phyloP scores from a whole-genome alignment of 257 asterid genomes.

The Fraxinus americana region DNA sequence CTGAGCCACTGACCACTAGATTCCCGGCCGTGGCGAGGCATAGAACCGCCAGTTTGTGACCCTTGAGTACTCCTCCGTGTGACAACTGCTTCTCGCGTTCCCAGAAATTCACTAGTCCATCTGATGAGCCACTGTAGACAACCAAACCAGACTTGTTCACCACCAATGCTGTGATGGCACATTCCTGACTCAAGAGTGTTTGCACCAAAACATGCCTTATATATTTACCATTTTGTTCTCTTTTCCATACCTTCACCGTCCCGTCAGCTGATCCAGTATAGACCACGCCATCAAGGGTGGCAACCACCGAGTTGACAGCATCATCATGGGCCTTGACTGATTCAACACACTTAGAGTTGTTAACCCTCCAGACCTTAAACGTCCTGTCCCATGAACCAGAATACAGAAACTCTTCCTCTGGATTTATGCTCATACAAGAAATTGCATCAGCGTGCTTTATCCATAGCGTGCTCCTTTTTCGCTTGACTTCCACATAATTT shows the following conservation, averaged over 20 bases:
- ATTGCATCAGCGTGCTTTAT: conserved; percentile 80
- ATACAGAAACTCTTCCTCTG: conserved; percentile 55
- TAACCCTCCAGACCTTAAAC: conserved; percentile 72
- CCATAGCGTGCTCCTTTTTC: conserved; percentile 61
- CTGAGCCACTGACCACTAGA: conserved; percentile 72
- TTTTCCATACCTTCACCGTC: conserved; percentile 68
- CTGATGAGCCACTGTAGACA: conserved; percentile 68
- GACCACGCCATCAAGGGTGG: conserved; percentile 56
- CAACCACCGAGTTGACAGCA: conserved; percentile 71
- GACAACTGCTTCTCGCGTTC: conserved; percentile 49
- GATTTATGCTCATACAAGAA: conserved; percentile 72
- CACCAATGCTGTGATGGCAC: conserved; percentile 73
- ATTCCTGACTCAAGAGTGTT: conserved; percentile 61
- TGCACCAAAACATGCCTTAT: conserved; percentile 45
- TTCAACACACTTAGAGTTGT: conserved; percentile 66
- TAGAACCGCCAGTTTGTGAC: conserved; percentile 80
- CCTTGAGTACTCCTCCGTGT: conserved; percentile 73
- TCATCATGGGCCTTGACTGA: conserved; percentile 88
- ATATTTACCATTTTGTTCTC: conserved; percentile 50
- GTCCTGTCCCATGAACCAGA: conserved; percentile 87
- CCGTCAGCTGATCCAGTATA: conserved; percentile 89
- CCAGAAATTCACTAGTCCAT: conserved; percentile 81
- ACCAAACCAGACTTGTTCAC: conserved; percentile 46
- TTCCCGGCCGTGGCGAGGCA: conserved; percentile 64
- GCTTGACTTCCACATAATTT: conserved; percentile 64